Evolutionary conservation across 148 eudicot genomes (phyloP).

Genomic region (Vaccinium myrtillus): DNA sequence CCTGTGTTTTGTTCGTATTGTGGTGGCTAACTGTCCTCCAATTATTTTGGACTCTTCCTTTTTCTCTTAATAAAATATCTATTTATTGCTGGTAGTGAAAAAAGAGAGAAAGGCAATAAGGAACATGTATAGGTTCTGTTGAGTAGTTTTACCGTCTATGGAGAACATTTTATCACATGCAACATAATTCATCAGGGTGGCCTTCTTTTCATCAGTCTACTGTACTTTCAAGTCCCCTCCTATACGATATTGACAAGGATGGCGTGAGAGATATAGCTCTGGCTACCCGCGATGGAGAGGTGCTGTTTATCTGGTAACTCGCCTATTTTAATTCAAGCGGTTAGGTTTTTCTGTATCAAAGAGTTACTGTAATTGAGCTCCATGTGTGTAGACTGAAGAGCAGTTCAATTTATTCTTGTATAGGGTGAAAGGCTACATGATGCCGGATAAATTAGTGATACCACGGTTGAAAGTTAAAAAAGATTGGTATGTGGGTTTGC

Average conservation of each 20-base stretch:
- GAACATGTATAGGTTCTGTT: background rate
- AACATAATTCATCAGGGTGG: constrained; percentile 63
- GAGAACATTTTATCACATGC: constrained; percentile 15
- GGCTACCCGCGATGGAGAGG: constrained; percentile 95
- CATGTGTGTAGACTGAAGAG: background rate
- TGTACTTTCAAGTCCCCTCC: constrained; percentile 94
- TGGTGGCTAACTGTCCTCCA: background rate
- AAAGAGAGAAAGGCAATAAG: background rate
- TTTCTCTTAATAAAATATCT: background rate
- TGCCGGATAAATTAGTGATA: constrained; percentile 90
- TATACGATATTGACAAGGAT: constrained; percentile 96
- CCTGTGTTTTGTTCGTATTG: background rate
- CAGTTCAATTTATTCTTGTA: constrained; percentile 10
- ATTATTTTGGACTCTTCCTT: background rate
- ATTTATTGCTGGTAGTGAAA: background rate
- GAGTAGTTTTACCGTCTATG: background rate
- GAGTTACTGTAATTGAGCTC: constrained; percentile 1
- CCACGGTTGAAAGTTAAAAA: constrained; percentile 77
- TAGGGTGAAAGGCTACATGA: constrained; percentile 94
- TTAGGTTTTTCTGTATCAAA: background rate
- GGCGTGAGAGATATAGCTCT: constrained; percentile 94
- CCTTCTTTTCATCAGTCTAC: constrained; percentile 99
- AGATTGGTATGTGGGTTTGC: constrained; percentile 85
- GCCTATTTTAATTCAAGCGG: background rate
- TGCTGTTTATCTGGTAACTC: constrained; percentile 83